These are phyloP conservation scores for Phaeomoniella chlamydospora DNA, from an alignment of 2,329 filamentous ascomycete genomes.

Conservation along the genomic window DNA sequence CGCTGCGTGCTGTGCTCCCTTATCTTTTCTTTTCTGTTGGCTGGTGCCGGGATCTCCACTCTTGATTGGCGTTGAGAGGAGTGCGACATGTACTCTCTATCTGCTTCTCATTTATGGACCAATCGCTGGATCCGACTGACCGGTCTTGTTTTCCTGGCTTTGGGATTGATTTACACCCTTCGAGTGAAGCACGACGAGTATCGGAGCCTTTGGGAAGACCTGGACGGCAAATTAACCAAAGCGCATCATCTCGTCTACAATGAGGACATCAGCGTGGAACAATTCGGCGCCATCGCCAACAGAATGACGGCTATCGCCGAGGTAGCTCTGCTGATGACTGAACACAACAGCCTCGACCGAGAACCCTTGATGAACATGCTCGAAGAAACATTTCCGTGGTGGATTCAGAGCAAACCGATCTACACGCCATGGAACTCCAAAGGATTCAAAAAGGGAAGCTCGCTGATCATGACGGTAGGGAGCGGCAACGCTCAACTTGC, in stretches of 20 bases:
- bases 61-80: too few species aligned
- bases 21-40: too few species aligned
- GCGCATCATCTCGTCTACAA: neutral
- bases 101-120: too few species aligned
- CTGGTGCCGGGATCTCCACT: too few species aligned
- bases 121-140: neutral
- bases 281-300: constrained; percentile 1
- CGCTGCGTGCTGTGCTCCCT: too few species aligned
- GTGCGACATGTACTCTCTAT: too few species aligned
- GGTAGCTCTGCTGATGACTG: constrained; percentile 1
- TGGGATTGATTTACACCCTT: neutral
- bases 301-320: constrained; percentile 2
- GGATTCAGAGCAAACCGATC: constrained; percentile 1
- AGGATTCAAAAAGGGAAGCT: constrained; percentile 1
- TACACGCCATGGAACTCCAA: constrained; percentile 2
- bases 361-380: constrained; percentile 1
- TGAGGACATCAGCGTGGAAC: neutral
- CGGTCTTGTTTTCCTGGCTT: neutral
- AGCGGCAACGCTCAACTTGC: constrained; percentile 4
- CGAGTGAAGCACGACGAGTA: neutral
- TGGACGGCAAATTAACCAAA: neutral
- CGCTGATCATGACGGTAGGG: constrained; percentile 3
- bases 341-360: constrained; percentile 1
- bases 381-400: constrained; percentile 3
- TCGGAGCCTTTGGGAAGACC: neutral